A percentile compares a stretch with the other conserved stretches of the same genome.
Conservation (phyloP, 352 stramenopile genomes). For the Globisporangium cederbergense region DNA sequence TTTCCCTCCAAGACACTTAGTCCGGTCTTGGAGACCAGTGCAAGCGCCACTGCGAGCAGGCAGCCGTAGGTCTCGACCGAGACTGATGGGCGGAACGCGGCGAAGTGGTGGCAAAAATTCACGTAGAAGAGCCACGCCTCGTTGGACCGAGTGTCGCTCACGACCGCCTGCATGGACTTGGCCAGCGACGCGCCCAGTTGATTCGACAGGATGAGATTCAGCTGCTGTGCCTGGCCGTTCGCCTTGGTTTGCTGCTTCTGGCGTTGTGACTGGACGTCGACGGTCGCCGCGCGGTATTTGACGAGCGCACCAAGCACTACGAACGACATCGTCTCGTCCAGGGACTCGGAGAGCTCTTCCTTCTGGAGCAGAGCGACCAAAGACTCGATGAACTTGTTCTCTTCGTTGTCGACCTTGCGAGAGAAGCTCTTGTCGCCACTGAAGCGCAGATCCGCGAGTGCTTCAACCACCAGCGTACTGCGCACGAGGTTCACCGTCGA, state of each 20-base stretch:
- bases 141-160: constrained; percentile 11
- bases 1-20: not conserved
- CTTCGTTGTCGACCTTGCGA: constrained; percentile 17
- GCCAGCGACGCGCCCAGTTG: constrained; percentile 33
- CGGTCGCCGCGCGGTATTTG: constrained; percentile 40
- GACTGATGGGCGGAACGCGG: constrained; percentile 37
- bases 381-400: constrained; percentile 30
- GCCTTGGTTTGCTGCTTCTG: constrained; percentile 17
- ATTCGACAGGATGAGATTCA: constrained; percentile 15
- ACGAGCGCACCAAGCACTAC: constrained; percentile 45
- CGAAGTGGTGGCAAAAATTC: constrained; percentile 52
- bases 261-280: constrained; percentile 13
- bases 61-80: constrained; percentile 60
- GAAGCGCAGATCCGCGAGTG: constrained; percentile 24
- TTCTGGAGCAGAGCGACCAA: constrained; percentile 23
- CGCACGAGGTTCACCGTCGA: constrained; percentile 17
- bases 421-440: constrained; percentile 6
- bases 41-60: constrained; percentile 50
- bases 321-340: constrained; percentile 30
- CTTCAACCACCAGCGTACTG: constrained; percentile 34
- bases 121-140: constrained; percentile 52
- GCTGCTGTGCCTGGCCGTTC: not conserved
- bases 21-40: constrained; percentile 19
- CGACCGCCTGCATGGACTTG: constrained; percentile 43
- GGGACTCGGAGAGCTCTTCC: constrained; percentile 19